phyloP scores from a whole-genome alignment of 257 asterid genomes.

The Vinca minor region DNA sequence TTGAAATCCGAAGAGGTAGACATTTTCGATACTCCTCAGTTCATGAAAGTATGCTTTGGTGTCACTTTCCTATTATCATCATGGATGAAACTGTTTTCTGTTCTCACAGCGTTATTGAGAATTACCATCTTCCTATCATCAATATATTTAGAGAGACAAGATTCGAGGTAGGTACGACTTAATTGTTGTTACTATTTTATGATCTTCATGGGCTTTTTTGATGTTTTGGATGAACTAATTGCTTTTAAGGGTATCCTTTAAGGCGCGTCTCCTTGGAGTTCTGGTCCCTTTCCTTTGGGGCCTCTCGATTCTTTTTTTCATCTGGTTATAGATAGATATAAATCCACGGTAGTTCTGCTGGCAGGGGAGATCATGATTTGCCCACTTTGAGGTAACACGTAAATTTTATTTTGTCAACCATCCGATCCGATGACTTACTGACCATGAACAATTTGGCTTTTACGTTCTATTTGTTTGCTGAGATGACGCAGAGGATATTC shows the following conservation, averaged over 20 bases:
- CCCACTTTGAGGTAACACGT: slow-evolving; percentile 35
- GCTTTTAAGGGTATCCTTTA: slow-evolving; percentile 9
- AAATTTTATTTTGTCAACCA: slow-evolving; percentile 17
- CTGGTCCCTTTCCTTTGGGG: slow-evolving; percentile 25
- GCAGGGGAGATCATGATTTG: slow-evolving; percentile 22
- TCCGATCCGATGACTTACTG: slow-evolving; percentile 19
- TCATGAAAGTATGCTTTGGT: slow-evolving; percentile 53
- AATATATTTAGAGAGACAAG: slow-evolving; percentile 57
- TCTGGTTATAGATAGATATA: slow-evolving; percentile 21
- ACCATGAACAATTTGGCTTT: slow-evolving; percentile 16
- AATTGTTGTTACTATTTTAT: slow-evolving; percentile 22
- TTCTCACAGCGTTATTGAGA: slow-evolving; percentile 89
- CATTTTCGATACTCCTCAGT: slow-evolving; percentile 41
- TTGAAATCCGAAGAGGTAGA: slow-evolving; percentile 85
- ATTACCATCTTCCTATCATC: slow-evolving; percentile 67
- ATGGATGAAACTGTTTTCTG: slow-evolving; percentile 65
- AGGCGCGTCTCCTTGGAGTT: slow-evolving; percentile 6
- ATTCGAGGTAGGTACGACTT: slow-evolving; percentile 66
- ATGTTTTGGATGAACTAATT: slow-evolving; percentile 14
- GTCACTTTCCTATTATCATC: slow-evolving; percentile 39
- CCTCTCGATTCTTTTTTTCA: slow-evolving; percentile 10
- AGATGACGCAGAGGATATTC: slow-evolving; percentile 21
- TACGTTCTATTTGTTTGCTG: slow-evolving; percentile 16
- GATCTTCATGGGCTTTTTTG: slow-evolving; percentile 16
- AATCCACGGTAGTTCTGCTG: slow-evolving; percentile 33